Base-by-base conservation (phyloP, 768 basidiomycete species). In the Lentinus tigrinus region DNA sequence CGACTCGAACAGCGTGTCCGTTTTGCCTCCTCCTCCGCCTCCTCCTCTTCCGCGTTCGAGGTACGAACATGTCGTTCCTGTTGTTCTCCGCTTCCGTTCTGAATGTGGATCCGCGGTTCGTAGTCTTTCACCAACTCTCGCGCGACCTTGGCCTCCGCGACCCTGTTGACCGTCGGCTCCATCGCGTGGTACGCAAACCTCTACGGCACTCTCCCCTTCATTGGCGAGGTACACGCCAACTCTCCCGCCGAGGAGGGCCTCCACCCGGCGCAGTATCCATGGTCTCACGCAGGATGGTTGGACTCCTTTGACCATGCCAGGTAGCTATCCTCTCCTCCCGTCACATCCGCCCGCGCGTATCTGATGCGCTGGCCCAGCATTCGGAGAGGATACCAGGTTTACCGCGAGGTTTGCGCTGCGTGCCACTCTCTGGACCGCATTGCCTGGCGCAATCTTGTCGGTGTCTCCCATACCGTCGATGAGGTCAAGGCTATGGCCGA, bases 361-460 rank as follows among this genome's bases (percentile, higher is more conserved):
- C 31, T 56, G 14, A 53, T 24, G 34, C 47, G 31, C 57, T 62
- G 21, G 51, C 47, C 36, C 58, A 96, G 95, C 74, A 95, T 98
- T 70, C 94, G 95, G 67, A 84, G 96, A 70, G 95, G 94, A 39
- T 95, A 92, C 79, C 87, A 91, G 74, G 97, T 99, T 56, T 99
- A 99, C 82, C 93, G 95, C 63, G 96, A 99, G 77, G 97, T 99
- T 56, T 99, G 97, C 72, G 93, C 97, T 16, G 94, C 97, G 11
- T 99, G 97, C 75, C 97, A 99, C 75, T 99, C 97, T 34, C 87
- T 99, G 55, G 93, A 99, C 79, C 94, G 97, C 67, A 95, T 99
- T 70, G 97, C 97, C 57, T 99, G 97, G 97, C 93, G 97, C 72
- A 99, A 98, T 79, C 80, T 99, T 57, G 97, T 99, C 64, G 97